phyloP scores from a whole-genome alignment of 2,329 filamentous ascomycete species.

The Fusarium sublunatum region DNA sequence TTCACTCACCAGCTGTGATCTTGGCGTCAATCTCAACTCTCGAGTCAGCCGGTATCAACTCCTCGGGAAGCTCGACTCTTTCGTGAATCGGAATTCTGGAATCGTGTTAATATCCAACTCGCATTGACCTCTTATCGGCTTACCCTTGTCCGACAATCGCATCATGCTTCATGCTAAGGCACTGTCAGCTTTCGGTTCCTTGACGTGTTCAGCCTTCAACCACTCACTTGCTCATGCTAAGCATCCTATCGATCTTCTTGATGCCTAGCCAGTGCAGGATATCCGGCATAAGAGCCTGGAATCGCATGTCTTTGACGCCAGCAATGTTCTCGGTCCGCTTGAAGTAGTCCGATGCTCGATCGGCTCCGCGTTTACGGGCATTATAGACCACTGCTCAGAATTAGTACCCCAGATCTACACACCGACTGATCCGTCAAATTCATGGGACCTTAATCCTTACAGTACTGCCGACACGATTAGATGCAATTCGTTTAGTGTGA shows the following conservation, averaged over 20 bases:
- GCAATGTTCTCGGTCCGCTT: constrained; percentile 98
- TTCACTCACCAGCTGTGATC: constrained; percentile 84
- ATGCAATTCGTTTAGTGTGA: constrained; percentile 2
- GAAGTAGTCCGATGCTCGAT: constrained; percentile 92
- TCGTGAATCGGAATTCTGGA: constrained; percentile 84
- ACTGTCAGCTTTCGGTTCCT: constrained; percentile 43
- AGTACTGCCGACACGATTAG: constrained; percentile 40
- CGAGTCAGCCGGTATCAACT: constrained; percentile 93
- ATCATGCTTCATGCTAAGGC: constrained; percentile 86
- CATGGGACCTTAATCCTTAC: constrained; percentile 27
- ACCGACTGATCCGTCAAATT: constrained; percentile 1
- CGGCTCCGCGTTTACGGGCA: constrained; percentile 80
- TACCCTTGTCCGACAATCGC: constrained; percentile 86
- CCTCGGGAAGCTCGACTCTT: constrained; percentile 89
- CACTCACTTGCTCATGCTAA: constrained; percentile 94
- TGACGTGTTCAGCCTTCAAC: constrained; percentile 18
- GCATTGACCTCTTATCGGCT: constrained; percentile 42
- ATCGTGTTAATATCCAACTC: constrained; percentile 25
- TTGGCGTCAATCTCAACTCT: constrained; percentile 99
- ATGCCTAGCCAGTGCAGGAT: constrained; percentile 98
- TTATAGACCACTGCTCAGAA: constrained; percentile 72
- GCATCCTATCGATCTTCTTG: constrained; percentile 97
- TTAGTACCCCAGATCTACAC: constrained; percentile 37
- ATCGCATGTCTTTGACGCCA: constrained; percentile 95
- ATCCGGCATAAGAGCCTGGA: constrained; percentile 97